Conservation (phyloP, 495 filamentous ascomycete species). For the Penicillium roqueforti region DNA sequence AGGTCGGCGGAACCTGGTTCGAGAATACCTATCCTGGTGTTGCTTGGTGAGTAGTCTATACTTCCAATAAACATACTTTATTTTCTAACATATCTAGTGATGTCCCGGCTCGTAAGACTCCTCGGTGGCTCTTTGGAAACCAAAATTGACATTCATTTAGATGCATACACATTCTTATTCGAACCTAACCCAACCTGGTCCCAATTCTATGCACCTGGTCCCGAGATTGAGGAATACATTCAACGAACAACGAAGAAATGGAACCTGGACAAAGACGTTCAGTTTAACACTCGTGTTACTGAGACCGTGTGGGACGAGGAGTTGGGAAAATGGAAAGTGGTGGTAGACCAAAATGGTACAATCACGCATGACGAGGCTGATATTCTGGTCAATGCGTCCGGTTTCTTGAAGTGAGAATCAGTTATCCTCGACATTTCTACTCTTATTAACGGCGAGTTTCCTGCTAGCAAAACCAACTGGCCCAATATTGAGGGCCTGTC, state of each 20-base stretch:
- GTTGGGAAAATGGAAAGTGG: slow-evolving; percentile 42
- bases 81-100: slow-evolving; percentile 10
- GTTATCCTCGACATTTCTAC: background rate
- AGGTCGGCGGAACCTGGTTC: slow-evolving; percentile 39
- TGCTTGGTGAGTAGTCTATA: slow-evolving; percentile 15
- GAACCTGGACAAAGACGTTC: slow-evolving; percentile 46
- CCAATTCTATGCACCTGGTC: slow-evolving; percentile 50
- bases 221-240: slow-evolving; percentile 59
- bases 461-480: slow-evolving; percentile 31
- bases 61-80: background rate
- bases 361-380: slow-evolving; percentile 22
- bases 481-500: slow-evolving; percentile 49
- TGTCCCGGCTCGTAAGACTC: slow-evolving; percentile 13
- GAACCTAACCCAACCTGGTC: slow-evolving; percentile 59
- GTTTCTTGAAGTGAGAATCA: slow-evolving; percentile 38
- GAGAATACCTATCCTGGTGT: slow-evolving; percentile 38
- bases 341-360: slow-evolving; percentile 26
- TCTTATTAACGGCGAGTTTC: background rate
- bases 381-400: slow-evolving; percentile 47
- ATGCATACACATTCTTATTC: slow-evolving; percentile 49
- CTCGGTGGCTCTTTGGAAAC: background rate
- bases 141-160: background rate
- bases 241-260: slow-evolving; percentile 49
- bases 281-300: slow-evolving; percentile 41
- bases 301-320: slow-evolving; percentile 47